Base-by-base conservation (phyloP, 1,284 basidiomycete genomes). In the Bjerkandera adusta region DNA sequence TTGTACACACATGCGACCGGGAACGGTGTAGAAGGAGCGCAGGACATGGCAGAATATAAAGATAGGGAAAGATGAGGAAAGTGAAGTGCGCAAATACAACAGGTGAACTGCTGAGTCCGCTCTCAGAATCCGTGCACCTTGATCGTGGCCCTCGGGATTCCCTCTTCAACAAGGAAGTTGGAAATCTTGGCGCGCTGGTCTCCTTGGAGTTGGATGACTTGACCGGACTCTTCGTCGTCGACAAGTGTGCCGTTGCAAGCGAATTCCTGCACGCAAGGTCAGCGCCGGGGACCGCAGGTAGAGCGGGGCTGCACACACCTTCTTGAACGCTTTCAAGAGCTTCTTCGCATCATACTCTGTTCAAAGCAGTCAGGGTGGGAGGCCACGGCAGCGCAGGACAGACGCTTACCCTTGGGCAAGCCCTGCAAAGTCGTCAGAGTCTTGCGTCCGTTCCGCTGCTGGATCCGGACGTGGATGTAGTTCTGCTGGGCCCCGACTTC, bases 371-470 rank as follows among this genome's bases (percentile, higher is more conserved):
- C n/a, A 47, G 25, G 45, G 55, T 36, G 27, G 27, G 8, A 12
- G 21, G 29, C n/a, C 5, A 32, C 20, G 27, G 26, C 30, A 4
- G 29, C 13, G 16, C 11, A 15, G 36, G 36, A 71, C n/a, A n/a
- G n/a, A n/a, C n/a, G n/a, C 83, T 57, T 58, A 92, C 93, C 85
- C 73, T 91, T 93, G 51, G 92, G 92, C 54, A 99, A 74, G 56
- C 97, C 97, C 72, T 99, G 96, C 57, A 99, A 79, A 49, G 96
- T 99, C 35, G 97, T 99, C 74, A 99, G 75, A 54, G 95, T 97
- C 82, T 99, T 99, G 62, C 97, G 84, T 59, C 97, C 97, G 83
- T 99, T 99, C 64, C 97, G 83, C 73, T 99, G 97, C 72, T 99
- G 97, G 64, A 99, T 91, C 76, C 92, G 92, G 65, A 96, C 90